Percentiles rank a stretch among this genome's conserved stretches.
phyloP scores from a whole-genome alignment of 2,329 filamentous ascomycete genomes.

The Aureobasidium musti region DNA sequence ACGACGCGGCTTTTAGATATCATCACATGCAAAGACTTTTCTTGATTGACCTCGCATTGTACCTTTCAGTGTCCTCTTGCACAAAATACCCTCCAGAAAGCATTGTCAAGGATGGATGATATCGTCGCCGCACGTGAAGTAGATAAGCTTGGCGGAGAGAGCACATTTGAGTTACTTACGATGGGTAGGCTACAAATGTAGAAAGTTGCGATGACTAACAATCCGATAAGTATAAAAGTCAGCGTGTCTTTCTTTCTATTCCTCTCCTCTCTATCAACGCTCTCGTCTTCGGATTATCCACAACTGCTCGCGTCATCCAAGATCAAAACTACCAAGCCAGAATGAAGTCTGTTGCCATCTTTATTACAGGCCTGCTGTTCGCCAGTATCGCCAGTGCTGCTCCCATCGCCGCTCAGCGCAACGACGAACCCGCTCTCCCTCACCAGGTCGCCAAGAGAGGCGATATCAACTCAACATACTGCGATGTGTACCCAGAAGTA shows the following conservation, averaged over 20 bases:
- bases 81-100: not conserved
- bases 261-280: not conserved
- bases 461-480: not conserved
- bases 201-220: not conserved
- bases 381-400: not conserved
- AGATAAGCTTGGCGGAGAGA: not conserved
- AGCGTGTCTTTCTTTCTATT: not conserved
- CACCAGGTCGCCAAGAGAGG: not conserved
- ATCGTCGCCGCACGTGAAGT: not conserved
- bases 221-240: not conserved
- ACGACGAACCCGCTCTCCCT: not conserved
- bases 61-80: not conserved
- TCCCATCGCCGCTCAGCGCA: not conserved
- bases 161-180: not conserved
- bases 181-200: not conserved
- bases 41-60: not conserved
- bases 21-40: not conserved
- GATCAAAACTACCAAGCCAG: not conserved
- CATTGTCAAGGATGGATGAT: not conserved
- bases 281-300: not conserved
- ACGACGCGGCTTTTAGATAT: not conserved
- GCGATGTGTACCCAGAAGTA: not conserved
- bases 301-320: not conserved
- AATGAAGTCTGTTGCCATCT: not conserved
- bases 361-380: not conserved